Evolutionary conservation across 1,284 basidiomycete genomes (phyloP), one percentile per base, ranked within the genome.

Genomic region (Schizophyllum commune): DNA sequence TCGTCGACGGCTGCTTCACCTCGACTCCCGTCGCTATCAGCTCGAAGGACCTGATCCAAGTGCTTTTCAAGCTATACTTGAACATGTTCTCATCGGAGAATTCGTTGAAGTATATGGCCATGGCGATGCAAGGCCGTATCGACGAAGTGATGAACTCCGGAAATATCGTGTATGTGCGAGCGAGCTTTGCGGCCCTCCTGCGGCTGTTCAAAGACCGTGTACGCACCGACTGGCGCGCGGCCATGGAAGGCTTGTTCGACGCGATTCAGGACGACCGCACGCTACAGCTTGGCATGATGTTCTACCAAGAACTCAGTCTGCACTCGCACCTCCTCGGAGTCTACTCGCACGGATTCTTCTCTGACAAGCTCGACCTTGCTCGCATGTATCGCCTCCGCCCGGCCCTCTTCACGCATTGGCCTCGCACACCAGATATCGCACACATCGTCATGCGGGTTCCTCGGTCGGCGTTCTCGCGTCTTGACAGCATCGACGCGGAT

Each of bases 61-160:
- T n/a, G n/a, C n/a, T n/a, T n/a, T n/a, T 73, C 58, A 70, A 72
- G n/a, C 66, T 82, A 2, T 83, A 83, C 63, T 68, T 71, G 19
- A 62, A 69, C 9, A 69, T 82, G 65, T 82, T 81, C 62, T 67
- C 68, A 53, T 64, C 70, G 27, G 77, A 79, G 59, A 70, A 74
- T 55, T 32, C 69, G 5, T 53, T 17, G 58, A 64, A 64, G 55
- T 69, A 71, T 59, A 60, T 13, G 58, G 33, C 55, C 19, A 52
- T 65, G 32, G 66, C 69, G 32, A 22, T 65, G 55, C 52, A 63
- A 8, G n/a, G n/a, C n/a, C n/a, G 65, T 5, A 0, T 58, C 7
- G 65, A 67, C 19, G 70, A 69, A 3, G 39, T 73, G 21, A 34
- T 57, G 1, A 52, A 55, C 1, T 69, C 73, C 4, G 69, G 69